Base-by-base conservation (phyloP, 306 rosid genomes). In the Glycyrrhiza uralensis region DNA sequence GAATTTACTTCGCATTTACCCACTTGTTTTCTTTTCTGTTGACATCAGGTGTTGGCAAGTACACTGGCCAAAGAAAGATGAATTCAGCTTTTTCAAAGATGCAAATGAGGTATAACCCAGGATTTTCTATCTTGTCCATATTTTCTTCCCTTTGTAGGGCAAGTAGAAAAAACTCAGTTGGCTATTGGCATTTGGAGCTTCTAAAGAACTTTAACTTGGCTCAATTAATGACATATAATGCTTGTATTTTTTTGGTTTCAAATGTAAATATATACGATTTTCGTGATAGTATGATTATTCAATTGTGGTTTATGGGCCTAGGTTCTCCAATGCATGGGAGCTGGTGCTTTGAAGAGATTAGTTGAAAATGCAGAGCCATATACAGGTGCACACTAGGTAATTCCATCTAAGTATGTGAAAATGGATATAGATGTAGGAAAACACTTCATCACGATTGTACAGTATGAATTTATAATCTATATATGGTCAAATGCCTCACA, bases 31-130 rank as follows among this genome's bases (percentile, higher is more conserved):
- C 19, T 33, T 49, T 56, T 9, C 20, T 38, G 45, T 57, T 36
- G 12, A 36, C 14, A 6, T 69, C 80, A 83, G 87, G 78, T 83
- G 87, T 76, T 72, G 82, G 75, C 80, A 33, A 38, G 75, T 83
- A 55, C 62, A 36, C 17, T 83, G 87, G 87, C 87, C 87, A 54
- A 83, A 83, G 75, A 80, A 76, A 80, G 84, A 80, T 66, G 77
- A 73, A 35, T n/a, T 11, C 56, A 68, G 14, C 75, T 76, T 39
- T 51, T 80, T 72, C 82, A 83, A 83, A 76, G 87, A 83, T 58
- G 87, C 87, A 54, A 83, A 83, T 59, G 87, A 83, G 84, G 87
- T 83, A 80, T 39, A 13, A 36, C 67, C 18, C 69, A 17, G 15
- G 32, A 42, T 66, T 50, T 77, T 66, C 17, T 19, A 3, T n/a